Evolutionary conservation across 345 rosid species (phyloP).

Genomic region (Geranium brycei): DNA sequence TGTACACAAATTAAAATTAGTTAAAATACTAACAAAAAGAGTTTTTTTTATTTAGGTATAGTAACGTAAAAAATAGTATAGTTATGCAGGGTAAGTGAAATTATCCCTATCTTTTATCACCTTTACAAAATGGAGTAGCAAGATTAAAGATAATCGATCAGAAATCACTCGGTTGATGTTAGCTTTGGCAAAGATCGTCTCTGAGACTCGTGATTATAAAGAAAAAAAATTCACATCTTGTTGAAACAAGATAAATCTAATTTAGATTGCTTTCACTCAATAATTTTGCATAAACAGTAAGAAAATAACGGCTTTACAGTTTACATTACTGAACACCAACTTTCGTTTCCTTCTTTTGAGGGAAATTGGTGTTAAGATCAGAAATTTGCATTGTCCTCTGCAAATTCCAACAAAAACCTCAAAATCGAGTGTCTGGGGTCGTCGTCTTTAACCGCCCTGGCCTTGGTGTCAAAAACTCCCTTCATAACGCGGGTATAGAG

Average conservation of each 20-base stretch:
- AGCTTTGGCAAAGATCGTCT: too few relatives aligned
- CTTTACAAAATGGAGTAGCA: too few relatives aligned
- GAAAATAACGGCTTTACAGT: conserved; percentile 47
- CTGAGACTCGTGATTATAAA: too few relatives aligned
- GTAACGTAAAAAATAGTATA: too few relatives aligned
- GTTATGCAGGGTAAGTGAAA: too few relatives aligned
- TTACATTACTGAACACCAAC: conserved; percentile 27
- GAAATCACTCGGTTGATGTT: too few relatives aligned
- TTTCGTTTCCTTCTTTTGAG: conserved; percentile 4
- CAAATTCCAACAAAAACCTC: conserved; percentile 68
- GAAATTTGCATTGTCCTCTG: conserved; percentile 59
- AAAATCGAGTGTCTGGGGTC: conserved; percentile 59
- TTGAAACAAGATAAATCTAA: neutral
- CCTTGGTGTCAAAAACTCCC: conserved; percentile 47
- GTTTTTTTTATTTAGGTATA: too few relatives aligned
- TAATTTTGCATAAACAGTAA: conserved; percentile 15
- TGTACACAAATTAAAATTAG: too few relatives aligned
- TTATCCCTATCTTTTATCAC: too few relatives aligned
- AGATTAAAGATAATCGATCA: too few relatives aligned
- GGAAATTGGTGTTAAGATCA: conserved; percentile 20
- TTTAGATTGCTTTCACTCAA: conserved; percentile 16
- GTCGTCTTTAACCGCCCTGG: conserved; percentile 20
- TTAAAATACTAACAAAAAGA: too few relatives aligned
- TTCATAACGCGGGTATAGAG: conserved; percentile 63
- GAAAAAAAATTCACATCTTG: neutral